Conservation (phyloP, 768 basidiomycete species). For the Amyloporia xantha region DNA sequence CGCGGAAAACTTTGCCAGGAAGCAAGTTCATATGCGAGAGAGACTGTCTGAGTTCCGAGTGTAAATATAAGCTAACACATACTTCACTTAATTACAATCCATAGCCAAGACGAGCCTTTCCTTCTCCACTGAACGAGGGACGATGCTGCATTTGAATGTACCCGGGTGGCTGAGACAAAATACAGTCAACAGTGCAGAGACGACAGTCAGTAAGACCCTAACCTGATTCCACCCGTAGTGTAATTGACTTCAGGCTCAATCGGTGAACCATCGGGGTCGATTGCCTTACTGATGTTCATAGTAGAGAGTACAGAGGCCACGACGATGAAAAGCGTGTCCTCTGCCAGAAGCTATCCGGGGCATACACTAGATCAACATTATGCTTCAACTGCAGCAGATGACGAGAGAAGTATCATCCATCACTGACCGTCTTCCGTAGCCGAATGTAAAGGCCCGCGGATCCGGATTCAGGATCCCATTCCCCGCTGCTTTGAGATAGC, state of each 20-base stretch:
- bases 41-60: too few relatives aligned
- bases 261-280: not conserved
- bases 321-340: conserved; percentile 9
- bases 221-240: not conserved
- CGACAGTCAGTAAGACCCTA: conserved; percentile 8
- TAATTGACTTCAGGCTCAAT: conserved; percentile 5
- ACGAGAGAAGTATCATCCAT: not conserved
- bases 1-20: too few relatives aligned
- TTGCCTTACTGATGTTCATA: not conserved
- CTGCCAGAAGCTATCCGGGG: not conserved
- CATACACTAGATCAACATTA: not conserved
- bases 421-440: not conserved
- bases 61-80: too few relatives aligned
- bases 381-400: not conserved
- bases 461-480: not conserved
- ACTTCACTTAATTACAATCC: too few relatives aligned
- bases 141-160: conserved; percentile 19
- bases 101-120: conserved; percentile 10
- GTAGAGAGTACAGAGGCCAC: conserved; percentile 9
- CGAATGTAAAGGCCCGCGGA: not conserved
- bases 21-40: too few relatives aligned
- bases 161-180: too few relatives aligned
- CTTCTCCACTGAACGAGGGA: conserved; percentile 11
- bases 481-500: conserved; percentile 22
- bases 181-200: too few relatives aligned